Evolutionary conservation across 2,329 filamentous ascomycete genomes (phyloP).

Genomic region (Colletotrichum ledebouriae): DNA sequence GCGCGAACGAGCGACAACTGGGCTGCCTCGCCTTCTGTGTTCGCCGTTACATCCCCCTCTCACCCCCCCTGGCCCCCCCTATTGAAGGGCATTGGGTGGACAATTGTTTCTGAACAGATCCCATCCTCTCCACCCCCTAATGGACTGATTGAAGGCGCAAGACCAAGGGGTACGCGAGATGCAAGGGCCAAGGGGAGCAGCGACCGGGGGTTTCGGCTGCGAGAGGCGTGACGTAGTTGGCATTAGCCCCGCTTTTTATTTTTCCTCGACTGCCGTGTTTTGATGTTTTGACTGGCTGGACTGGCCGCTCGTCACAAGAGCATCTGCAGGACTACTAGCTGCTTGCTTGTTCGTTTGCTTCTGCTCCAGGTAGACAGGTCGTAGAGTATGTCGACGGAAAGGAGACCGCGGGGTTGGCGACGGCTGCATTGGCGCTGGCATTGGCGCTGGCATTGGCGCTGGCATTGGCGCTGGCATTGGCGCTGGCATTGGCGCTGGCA

Average conservation of each 20-base stretch:
- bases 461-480: no score
- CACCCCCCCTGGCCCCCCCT: not conserved
- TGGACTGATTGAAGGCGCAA: slow-evolving; percentile 34
- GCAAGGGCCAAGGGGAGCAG: slow-evolving; percentile 40
- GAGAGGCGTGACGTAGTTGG: slow-evolving; percentile 43
- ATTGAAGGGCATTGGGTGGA: slow-evolving; percentile 13
- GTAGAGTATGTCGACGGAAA: not conserved
- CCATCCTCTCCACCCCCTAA: slow-evolving; percentile 8
- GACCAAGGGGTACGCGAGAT: slow-evolving; percentile 36
- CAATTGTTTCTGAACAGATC: slow-evolving; percentile 26
- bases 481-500: slow-evolving; percentile 14
- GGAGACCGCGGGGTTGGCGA: slow-evolving; percentile 20
- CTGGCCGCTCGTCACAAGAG: slow-evolving; percentile 2
- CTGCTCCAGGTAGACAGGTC: no score
- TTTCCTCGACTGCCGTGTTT: slow-evolving; percentile 26
- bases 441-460: slow-evolving; percentile 4
- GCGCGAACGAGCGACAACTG: not conserved
- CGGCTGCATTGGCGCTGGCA: slow-evolving; percentile 2
- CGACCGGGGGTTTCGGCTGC: slow-evolving; percentile 37
- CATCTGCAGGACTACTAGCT: slow-evolving; percentile 15
- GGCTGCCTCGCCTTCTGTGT: slow-evolving; percentile 21
- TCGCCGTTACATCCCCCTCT: slow-evolving; percentile 4
- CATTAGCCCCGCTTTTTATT: slow-evolving; percentile 30
- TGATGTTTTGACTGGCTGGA: slow-evolving; percentile 19
- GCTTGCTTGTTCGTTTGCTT: slow-evolving; percentile 2